Conservation (phyloP, 208 protist species). For the Acanthamoeba castellanii region DNA sequence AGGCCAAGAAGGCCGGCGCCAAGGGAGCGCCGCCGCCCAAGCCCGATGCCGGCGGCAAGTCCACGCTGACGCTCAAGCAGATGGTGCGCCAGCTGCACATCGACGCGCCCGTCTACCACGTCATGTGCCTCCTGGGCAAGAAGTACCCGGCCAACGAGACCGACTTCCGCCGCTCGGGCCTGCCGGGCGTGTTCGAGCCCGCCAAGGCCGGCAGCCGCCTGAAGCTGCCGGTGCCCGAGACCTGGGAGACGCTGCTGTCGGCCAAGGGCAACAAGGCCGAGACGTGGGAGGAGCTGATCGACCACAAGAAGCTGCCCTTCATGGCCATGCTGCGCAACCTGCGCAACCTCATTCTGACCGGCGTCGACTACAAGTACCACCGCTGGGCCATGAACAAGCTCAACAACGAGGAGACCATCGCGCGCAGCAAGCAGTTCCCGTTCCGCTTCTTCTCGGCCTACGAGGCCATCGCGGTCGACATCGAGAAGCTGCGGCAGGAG, state of each 20-base stretch:
- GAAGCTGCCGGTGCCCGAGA: slow-evolving; percentile 92
- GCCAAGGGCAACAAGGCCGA: slow-evolving; percentile 92
- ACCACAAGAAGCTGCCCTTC: slow-evolving; percentile 93
- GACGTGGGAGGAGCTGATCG: slow-evolving; percentile 95
- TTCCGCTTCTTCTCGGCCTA: slow-evolving; percentile 95
- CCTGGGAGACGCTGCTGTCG: slow-evolving; percentile 95
- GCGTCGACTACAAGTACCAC: slow-evolving; percentile 89
- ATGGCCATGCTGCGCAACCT: slow-evolving; percentile 97
- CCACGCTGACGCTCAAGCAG: slow-evolving; percentile 87
- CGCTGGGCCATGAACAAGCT: slow-evolving; percentile 79
- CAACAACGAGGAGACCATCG: slow-evolving; percentile 85
- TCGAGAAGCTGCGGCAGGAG: slow-evolving; percentile 24
- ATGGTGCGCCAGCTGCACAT: slow-evolving; percentile 90
- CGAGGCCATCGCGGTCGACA: slow-evolving; percentile 87
- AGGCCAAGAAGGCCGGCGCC: slow-evolving; percentile 83
- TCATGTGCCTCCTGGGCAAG: slow-evolving; percentile 95
- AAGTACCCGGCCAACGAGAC: slow-evolving; percentile 93
- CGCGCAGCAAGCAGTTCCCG: slow-evolving; percentile 93
- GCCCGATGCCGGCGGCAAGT: not conserved
- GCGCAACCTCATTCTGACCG: slow-evolving; percentile 94
- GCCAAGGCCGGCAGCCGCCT: slow-evolving; percentile 92
- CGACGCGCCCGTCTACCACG: slow-evolving; percentile 88
- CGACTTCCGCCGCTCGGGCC: slow-evolving; percentile 86
- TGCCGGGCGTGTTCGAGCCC: slow-evolving; percentile 90
- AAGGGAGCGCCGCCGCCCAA: slow-evolving; percentile 72